Conservation (phyloP, 352 stramenopile genomes). For the Thraustochytrium striatum region DNA sequence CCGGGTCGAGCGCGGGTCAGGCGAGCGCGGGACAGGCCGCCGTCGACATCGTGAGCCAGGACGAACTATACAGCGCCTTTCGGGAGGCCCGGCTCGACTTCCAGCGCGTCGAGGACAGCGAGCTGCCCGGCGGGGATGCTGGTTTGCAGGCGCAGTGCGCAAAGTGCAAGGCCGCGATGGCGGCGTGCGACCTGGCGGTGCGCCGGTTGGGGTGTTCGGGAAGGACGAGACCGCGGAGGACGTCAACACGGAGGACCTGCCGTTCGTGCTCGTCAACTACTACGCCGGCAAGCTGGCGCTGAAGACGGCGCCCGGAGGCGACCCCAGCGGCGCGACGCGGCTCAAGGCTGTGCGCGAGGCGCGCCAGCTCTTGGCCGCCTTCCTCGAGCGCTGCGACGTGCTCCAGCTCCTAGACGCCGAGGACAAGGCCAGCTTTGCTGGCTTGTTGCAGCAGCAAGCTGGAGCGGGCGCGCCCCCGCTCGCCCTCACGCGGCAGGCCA, state of each 20-base stretch:
- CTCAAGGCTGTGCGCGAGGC: not conserved
- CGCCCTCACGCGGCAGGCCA: not conserved
- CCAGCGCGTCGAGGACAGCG: not conserved
- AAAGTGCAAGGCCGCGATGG: not conserved
- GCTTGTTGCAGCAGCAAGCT: not conserved
- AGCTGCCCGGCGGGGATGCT: not conserved
- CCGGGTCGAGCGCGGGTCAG: too few relatives aligned
- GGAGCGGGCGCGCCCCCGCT: not conserved
- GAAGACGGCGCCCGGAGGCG: not conserved
- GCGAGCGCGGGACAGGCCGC: too few relatives aligned
- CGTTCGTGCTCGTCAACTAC: constrained; percentile 24
- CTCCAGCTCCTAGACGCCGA: not conserved
- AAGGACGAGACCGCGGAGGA: constrained; percentile 39
- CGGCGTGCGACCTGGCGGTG: constrained; percentile 16
- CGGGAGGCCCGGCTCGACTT: not conserved
- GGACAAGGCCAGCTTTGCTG: not conserved
- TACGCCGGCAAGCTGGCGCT: constrained; percentile 43
- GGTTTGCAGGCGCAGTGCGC: constrained; percentile 19
- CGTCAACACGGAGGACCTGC: not conserved
- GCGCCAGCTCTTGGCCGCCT: not conserved
- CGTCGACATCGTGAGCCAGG: constrained; percentile 11
- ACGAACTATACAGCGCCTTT: constrained; percentile 18
- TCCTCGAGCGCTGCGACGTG: constrained; percentile 13
- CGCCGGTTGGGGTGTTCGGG: constrained; percentile 8
- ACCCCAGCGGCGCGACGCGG: not conserved